Conservation (phyloP, 176 grass and related monocot species). For the Oryza glaberrima region DNA sequence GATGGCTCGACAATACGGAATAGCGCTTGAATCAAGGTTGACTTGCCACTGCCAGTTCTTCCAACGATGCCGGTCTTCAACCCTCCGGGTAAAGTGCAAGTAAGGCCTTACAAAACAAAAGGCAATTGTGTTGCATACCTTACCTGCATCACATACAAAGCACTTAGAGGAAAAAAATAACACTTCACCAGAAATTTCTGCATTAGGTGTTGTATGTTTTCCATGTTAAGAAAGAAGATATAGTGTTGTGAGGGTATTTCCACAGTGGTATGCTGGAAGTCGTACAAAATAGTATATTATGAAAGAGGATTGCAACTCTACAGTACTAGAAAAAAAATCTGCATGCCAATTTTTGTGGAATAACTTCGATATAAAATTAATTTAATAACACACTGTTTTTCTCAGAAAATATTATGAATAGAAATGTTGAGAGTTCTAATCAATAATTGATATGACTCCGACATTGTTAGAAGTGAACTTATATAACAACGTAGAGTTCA, state of each 20-base stretch:
- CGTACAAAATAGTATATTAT: too few species aligned
- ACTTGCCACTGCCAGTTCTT: slow-evolving; percentile 75
- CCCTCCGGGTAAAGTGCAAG: slow-evolving; percentile 55
- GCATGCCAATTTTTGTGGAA: background rate
- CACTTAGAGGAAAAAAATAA: background rate
- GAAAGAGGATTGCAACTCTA: background rate
- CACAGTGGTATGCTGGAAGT: background rate
- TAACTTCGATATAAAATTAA: background rate
- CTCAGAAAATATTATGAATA: too few species aligned
- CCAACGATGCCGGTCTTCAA: slow-evolving; percentile 77
- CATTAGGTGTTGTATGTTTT: background rate
- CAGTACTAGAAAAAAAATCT: background rate
- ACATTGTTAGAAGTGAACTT: too few species aligned
- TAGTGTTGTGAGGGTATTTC: background rate
- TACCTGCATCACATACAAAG: slow-evolving; percentile 51
- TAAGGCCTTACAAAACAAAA: slow-evolving; percentile 65
- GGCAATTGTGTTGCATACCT: slow-evolving; percentile 53
- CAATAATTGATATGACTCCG: too few species aligned
- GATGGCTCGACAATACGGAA: slow-evolving; percentile 73
- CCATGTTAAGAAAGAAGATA: background rate
- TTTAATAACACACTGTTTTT: too few species aligned
- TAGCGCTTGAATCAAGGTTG: slow-evolving; percentile 75
- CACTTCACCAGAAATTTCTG: background rate
- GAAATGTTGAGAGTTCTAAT: too few species aligned
- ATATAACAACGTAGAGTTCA: too few species aligned